Conservation (phyloP, 2,329 filamentous ascomycete species). For the Monosporascus sp. region DNA sequence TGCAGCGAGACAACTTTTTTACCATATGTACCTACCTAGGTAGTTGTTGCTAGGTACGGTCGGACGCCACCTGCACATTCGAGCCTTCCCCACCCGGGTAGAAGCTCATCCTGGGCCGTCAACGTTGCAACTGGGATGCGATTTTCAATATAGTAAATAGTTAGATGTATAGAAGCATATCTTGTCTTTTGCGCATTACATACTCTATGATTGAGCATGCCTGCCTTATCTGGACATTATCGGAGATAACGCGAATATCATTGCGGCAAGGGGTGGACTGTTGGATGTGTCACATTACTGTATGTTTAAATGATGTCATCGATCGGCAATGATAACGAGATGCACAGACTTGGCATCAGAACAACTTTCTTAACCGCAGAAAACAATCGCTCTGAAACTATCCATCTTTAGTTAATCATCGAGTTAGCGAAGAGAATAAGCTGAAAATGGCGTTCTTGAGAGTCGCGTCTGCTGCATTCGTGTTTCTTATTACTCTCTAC, state of each 20-base stretch:
- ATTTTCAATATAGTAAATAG: too few relatives aligned
- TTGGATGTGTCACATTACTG: not conserved
- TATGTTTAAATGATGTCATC: conserved; percentile 13
- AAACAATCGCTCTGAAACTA: not conserved
- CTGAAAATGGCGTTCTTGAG: not conserved
- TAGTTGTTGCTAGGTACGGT: too few relatives aligned
- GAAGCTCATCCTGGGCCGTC: too few relatives aligned
- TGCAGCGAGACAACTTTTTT: too few relatives aligned
- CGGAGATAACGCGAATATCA: not conserved
- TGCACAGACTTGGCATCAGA: not conserved
- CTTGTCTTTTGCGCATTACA: too few relatives aligned
- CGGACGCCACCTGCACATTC: too few relatives aligned
- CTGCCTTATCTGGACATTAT: not conserved
- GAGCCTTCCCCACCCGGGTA: too few relatives aligned
- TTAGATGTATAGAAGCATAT: too few relatives aligned
- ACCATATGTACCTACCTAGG: too few relatives aligned
- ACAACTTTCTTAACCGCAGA: not conserved
- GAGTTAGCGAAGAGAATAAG: too few relatives aligned
- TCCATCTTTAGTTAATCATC: not conserved
- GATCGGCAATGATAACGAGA: not conserved
- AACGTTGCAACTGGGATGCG: too few relatives aligned
- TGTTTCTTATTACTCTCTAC: not conserved
- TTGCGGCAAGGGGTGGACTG: conserved; percentile 1
- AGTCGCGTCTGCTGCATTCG: not conserved
- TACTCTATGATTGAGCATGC: too few relatives aligned